Base-by-base conservation (phyloP, 2,329 filamentous ascomycete species). In the Sporothrix mexicana region DNA sequence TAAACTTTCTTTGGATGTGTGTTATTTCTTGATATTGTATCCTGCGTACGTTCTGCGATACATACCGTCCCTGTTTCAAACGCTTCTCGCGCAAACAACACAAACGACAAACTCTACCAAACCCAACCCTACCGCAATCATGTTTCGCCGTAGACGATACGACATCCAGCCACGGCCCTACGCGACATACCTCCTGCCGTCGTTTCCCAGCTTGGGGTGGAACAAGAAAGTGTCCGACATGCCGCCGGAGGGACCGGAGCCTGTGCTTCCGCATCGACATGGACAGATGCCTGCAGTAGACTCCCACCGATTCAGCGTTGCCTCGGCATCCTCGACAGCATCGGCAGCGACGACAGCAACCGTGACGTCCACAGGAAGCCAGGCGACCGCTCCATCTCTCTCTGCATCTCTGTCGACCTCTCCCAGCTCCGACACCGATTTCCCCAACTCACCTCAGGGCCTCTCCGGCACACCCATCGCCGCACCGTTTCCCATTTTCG, bases 171-270 rank as follows among this genome's bases (percentile, higher is more conserved):
- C 45, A 12, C 77, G 74, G 15, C 72, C 71, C 5, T 77, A 77
- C 57, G 76, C 77, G 1, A 73, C 75, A 36, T 80, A 76, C 69
- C 77, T 80, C 23, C 76, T 79, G 20, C 79, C 79, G 2, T 75
- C 77, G 53, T 72, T 80, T 9, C 75, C 69, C 25, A 57, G 77
- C 5, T 75, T 77, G 20, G 77, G 77, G 69, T 75, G 74, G 13
- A 62, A 72, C 41, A 64, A 55, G 1, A 70, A 62, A 23, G 73
- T 67, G 25, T 74, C 74, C 1, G 55, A 61, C 23, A 15, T 45
- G 10, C 13, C 3, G 6, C 12, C 59, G 41, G n/a, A 15, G 2
- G 9, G 12, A 3, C 12, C 25, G 4, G 55, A 36, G 51, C 9
- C 3, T 25, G 20, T 36, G 30, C 5, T 36, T 36, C 30, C 30